These are phyloP conservation scores for Paraglomus brasilianum DNA, from an alignment of 192 early-diverging fungal species.

Conservation along the genomic window DNA sequence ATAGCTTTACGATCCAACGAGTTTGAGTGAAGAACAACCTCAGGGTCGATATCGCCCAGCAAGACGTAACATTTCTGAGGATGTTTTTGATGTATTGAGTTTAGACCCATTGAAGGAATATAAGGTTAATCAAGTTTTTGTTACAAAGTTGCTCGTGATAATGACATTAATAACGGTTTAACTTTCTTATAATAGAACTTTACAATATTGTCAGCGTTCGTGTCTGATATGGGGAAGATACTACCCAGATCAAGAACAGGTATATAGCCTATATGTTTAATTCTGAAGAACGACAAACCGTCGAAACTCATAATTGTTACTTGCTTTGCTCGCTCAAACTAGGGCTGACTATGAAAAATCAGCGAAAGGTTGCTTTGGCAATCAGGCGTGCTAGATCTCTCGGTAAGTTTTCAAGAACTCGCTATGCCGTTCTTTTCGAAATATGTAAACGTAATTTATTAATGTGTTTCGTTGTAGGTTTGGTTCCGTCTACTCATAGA, in stretches of 20 bases:
- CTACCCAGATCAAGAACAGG: conserved; percentile 44
- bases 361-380: conserved; percentile 48
- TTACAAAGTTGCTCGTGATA: conserved; percentile 3
- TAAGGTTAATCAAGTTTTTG: conserved; percentile 30
- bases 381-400: conserved; percentile 49
- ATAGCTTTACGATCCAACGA: too few relatives aligned
- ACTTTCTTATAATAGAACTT: conserved; percentile 32
- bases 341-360: conserved; percentile 47
- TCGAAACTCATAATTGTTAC: background rate
- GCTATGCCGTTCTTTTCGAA: background rate
- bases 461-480: background rate
- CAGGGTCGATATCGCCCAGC: too few relatives aligned
- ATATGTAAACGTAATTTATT: background rate
- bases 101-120: conserved; percentile 49
- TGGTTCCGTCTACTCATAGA: conserved; percentile 17
- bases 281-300: background rate
- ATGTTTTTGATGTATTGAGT: conserved; percentile 42
- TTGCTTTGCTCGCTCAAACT: background rate
- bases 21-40: too few relatives aligned
- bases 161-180: background rate
- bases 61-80: conserved; percentile 7
- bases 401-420: conserved; percentile 33
- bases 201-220: conserved; percentile 41
- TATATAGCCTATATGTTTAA: conserved; percentile 5
- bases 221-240: conserved; percentile 52